Evolutionary conservation across 192 early-diverging fungal genomes (phyloP), one percentile per base, ranked within the genome.

Genomic region (Backusella sp.): DNA sequence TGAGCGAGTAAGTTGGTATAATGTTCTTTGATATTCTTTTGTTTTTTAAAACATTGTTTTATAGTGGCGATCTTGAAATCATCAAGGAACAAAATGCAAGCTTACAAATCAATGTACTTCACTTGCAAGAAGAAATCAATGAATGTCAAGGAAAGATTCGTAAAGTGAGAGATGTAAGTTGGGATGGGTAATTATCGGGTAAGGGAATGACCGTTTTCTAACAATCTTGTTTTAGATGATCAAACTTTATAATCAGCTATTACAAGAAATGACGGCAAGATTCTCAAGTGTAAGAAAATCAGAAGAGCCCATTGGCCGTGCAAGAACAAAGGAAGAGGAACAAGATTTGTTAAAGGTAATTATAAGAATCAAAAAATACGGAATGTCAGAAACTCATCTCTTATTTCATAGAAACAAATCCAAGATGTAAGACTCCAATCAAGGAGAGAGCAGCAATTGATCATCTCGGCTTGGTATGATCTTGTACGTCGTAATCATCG

Each of bases 391-490:
- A n/a, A 28, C 19, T 68, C 5, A 68, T 14, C 7, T 5, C 3
- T 32, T n/a, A n/a, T n/a, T n/a, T n/a, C n/a, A n/a, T 44, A 91
- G 85, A 85, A 91, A 37, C 91, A 94, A 77, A 82, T 93, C 69
- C 83, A 87, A 52, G 94, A 96, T 75, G 87, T 90, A 19, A 86
- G 92, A 74, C 82, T 86, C 23, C 92, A 92, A 78, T 88, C 86
- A 72, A 85, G 84, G 77, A 88, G 93, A 30, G 96, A 98, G 77
- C 91, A 94, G 76, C 86, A 85, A 72, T 81, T 96, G 74, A 93
- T 98, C 76, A 85, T 92, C 41, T 94, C 93, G 21, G 95, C 96
- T 23, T 98, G 91, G 91, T 88, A 91, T 71, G 86, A 91, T 72
- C 76, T 89, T 39, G 80, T 77, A 5, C 76, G 74, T 35, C 87